These are phyloP conservation scores for Jaapia argillacea DNA, from an alignment of 768 basidiomycete genomes.

Conservation along the genomic window DNA sequence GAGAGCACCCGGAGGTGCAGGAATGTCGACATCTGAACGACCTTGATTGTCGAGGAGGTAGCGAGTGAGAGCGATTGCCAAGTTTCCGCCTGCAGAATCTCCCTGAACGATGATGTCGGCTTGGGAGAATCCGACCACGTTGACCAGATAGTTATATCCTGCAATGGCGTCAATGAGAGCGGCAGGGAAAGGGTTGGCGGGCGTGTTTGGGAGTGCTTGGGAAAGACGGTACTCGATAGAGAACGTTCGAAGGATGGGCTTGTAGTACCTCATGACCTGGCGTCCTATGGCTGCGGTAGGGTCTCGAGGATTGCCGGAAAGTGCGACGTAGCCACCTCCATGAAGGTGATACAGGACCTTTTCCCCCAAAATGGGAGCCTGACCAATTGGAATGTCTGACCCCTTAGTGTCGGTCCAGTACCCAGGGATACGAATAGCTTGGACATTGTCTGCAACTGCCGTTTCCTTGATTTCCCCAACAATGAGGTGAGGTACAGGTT, in stretches of 20 bases:
- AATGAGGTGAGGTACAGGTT: constrained; percentile 27
- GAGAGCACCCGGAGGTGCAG: constrained; percentile 35
- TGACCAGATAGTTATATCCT: constrained; percentile 63
- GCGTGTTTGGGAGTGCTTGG: constrained; percentile 28
- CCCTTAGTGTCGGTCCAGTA: constrained; percentile 45
- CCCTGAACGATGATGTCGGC: constrained; percentile 56
- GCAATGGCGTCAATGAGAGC: constrained; percentile 67
- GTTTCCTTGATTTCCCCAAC: constrained; percentile 31
- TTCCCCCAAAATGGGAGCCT: constrained; percentile 35
- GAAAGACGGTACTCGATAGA: constrained; percentile 68
- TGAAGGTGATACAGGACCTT: constrained; percentile 55
- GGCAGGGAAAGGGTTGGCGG: constrained; percentile 57
- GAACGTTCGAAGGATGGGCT: constrained; percentile 38
- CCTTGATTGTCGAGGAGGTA: constrained; percentile 45
- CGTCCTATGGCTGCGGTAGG: constrained; percentile 32
- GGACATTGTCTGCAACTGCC: constrained; percentile 28
- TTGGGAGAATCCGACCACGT: constrained; percentile 43
- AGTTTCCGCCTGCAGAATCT: constrained; percentile 74
- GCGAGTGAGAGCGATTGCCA: constrained; percentile 51
- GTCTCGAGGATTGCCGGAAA: constrained; percentile 49
- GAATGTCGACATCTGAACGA: constrained; percentile 20
- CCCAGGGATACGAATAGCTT: constrained; percentile 37
- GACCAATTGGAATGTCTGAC: constrained; percentile 22
- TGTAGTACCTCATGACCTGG: constrained; percentile 35
- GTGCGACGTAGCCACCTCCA: constrained; percentile 40